phyloP scores from a whole-genome alignment of 2,329 filamentous ascomycete species.

The Epicoccum sorghinum region DNA sequence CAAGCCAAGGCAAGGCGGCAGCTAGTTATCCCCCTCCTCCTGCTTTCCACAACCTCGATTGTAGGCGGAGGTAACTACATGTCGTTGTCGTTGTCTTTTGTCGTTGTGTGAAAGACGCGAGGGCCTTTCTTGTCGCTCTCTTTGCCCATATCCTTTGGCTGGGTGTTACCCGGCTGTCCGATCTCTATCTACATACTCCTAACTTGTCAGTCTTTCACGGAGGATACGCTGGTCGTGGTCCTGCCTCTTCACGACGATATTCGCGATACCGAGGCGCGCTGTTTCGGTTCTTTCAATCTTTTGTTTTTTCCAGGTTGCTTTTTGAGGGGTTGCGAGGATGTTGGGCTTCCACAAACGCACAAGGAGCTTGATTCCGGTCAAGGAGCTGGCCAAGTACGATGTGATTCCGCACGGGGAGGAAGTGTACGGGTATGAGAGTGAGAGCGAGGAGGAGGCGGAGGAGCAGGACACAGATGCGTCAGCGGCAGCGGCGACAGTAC shows the following conservation, averaged over 20 bases:
- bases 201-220: constrained; percentile 11
- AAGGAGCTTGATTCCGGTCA: constrained; percentile 52
- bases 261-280: constrained; percentile 14
- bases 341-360: constrained; percentile 52
- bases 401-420: constrained; percentile 42
- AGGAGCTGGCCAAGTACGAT: constrained; percentile 51
- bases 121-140: constrained; percentile 41
- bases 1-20: no score
- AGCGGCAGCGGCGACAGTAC: constrained; percentile 22
- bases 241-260: constrained; percentile 3
- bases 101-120: constrained; percentile 4
- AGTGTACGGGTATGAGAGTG: constrained; percentile 27
- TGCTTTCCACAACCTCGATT: constrained; percentile 22
- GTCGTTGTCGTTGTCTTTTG: constrained; percentile 24
- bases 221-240: constrained; percentile 14
- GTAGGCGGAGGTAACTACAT: constrained; percentile 35
- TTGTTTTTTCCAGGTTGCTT: constrained; percentile 3
- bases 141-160: constrained; percentile 31
- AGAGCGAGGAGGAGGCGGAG: constrained; percentile 39
- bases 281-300: constrained; percentile 3
- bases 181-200: constrained; percentile 19
- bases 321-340: constrained; percentile 35
- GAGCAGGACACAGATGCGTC: constrained; percentile 25
- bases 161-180: constrained; percentile 31
- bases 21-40: constrained; percentile 4